Percentiles rank a stretch among this genome's conserved stretches.
phyloP scores from a whole-genome alignment of 2,329 filamentous ascomycete genomes.

The Cladophialophora immunda region DNA sequence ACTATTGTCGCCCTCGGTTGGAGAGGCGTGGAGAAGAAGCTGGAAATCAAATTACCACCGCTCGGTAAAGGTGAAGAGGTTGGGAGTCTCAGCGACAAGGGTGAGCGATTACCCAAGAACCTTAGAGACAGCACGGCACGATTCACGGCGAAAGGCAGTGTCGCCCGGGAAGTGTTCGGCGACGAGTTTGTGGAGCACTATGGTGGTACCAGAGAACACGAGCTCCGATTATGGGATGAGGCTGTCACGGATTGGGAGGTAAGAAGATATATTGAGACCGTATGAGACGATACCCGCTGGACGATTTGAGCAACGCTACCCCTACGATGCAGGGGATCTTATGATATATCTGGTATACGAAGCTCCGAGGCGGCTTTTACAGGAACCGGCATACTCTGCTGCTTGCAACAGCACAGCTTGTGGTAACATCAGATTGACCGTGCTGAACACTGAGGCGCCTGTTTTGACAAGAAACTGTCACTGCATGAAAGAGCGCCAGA shows the following conservation, averaged over 20 bases:
- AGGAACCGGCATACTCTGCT: neutral
- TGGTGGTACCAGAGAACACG: slow-evolving; percentile 89
- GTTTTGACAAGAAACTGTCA: neutral
- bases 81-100: slow-evolving; percentile 74
- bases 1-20: slow-evolving; percentile 88
- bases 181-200: slow-evolving; percentile 97
- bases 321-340: neutral
- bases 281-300: slow-evolving; percentile 35
- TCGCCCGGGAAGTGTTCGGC: slow-evolving; percentile 93
- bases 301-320: slow-evolving; percentile 14
- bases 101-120: slow-evolving; percentile 81
- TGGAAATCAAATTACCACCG: slow-evolving; percentile 82
- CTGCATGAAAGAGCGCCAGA: neutral
- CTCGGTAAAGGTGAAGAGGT: slow-evolving; percentile 86
- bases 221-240: slow-evolving; percentile 90
- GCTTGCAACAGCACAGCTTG: neutral
- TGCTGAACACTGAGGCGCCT: no score
- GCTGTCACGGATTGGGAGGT: slow-evolving; percentile 95
- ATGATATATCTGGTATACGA: neutral
- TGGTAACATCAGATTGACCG: neutral
- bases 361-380: neutral
- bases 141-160: slow-evolving; percentile 79
- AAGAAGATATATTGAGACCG: slow-evolving; percentile 42
- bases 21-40: slow-evolving; percentile 90
- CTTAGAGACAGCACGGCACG: slow-evolving; percentile 82